Conservation (phyloP, 116 monocot genomes). For the Thalassia testudinum region DNA sequence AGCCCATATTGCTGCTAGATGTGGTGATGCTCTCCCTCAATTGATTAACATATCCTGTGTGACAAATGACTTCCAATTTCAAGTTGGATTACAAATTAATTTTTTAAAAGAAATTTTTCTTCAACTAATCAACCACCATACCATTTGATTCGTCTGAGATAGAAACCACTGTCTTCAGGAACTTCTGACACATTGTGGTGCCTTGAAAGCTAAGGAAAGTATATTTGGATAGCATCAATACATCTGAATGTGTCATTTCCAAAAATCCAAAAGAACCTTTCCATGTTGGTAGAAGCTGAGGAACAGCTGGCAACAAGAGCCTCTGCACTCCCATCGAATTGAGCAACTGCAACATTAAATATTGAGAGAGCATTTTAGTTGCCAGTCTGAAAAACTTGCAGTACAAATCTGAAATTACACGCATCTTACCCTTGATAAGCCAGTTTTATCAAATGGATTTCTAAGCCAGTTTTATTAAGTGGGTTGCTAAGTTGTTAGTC, state of each 20-base stretch:
- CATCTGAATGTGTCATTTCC: constrained; percentile 27
- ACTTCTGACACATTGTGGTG: constrained; percentile 46
- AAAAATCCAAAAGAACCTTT: constrained; percentile 52
- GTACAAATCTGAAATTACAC: no score
- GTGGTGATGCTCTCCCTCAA: no score
- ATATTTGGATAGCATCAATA: constrained; percentile 22
- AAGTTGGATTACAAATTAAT: no score
- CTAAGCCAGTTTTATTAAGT: no score
- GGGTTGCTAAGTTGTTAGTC: no score
- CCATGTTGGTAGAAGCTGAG: constrained; percentile 60
- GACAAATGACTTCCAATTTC: no score
- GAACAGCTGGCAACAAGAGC: constrained; percentile 53
- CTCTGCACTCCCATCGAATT: constrained; percentile 40
- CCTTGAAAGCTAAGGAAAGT: constrained; percentile 37
- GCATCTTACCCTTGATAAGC: no score
- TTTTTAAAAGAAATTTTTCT: no score
- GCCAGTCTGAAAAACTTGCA: no score
- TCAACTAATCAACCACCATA: neutral
- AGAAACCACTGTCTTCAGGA: constrained; percentile 1
- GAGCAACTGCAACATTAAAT: constrained; percentile 29
- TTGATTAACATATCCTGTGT: no score
- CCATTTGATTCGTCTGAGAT: neutral
- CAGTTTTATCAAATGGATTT: no score
- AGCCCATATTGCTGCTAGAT: no score
- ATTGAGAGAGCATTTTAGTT: neutral